phyloP scores from a whole-genome alignment of 1,284 basidiomycete species.

The Taiwanofungus camphoratus region DNA sequence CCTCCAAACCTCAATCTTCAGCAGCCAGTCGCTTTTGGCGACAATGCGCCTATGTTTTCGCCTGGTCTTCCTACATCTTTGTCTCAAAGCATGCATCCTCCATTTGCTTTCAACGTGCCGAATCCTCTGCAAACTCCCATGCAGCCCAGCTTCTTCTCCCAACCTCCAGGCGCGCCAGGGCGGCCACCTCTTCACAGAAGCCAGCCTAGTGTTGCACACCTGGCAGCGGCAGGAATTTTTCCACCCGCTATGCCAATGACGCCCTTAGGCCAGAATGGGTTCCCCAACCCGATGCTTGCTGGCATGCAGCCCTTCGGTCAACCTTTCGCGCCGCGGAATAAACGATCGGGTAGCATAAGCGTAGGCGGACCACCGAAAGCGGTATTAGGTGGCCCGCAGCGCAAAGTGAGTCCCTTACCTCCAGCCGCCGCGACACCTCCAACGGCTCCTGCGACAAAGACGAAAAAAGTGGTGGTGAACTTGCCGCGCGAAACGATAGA shows the following conservation, averaged over 20 bases:
- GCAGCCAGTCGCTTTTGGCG: conserved; percentile 26
- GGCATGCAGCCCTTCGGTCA: conserved; percentile 32
- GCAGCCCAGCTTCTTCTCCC: conserved; percentile 55
- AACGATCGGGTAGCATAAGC: conserved; percentile 60
- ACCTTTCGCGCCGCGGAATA: conserved; percentile 49
- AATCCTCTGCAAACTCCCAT: conserved; percentile 58
- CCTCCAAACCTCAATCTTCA: conserved; percentile 27
- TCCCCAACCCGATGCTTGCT: conserved; percentile 48
- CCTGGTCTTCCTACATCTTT: conserved; percentile 58
- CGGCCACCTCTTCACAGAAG: conserved; percentile 42
- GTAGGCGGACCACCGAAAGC: conserved; percentile 78
- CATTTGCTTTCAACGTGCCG: conserved; percentile 35
- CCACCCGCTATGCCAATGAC: conserved; percentile 55
- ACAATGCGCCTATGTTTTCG: conserved; percentile 48
- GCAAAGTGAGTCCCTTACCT: conserved; percentile 66
- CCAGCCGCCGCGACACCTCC: conserved; percentile 25
- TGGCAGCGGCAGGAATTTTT: conserved; percentile 52
- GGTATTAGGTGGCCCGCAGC: conserved; percentile 66
- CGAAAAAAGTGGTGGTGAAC: conserved; percentile 65
- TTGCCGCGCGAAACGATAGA: conserved; percentile 62
- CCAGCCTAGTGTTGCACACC: conserved; percentile 57
- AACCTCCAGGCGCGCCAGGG: conserved; percentile 43
- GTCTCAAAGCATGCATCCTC: conserved; percentile 53
- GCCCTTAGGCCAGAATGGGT: conserved; percentile 49
- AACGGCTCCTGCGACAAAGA: conserved; percentile 35